Evolutionary conservation across 306 rosid genomes (phyloP), one percentile per base, ranked within the genome.

Genomic region (Vicia faba): DNA sequence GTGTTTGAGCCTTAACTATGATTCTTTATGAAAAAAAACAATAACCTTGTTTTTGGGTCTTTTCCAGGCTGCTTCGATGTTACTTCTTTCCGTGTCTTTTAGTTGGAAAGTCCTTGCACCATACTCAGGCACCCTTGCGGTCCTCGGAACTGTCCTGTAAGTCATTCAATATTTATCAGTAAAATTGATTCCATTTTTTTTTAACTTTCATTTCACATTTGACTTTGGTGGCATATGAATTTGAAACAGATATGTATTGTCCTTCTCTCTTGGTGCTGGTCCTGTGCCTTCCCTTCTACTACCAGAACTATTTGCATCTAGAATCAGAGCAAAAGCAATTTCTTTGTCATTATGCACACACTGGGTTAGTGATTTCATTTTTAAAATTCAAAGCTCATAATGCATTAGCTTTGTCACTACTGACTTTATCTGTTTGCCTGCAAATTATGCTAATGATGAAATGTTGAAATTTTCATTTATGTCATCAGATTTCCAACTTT

Each of bases 211-310:
- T 54, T 50, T 55, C 43, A 38, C 56, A 35, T 48, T 70, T 70
- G 55, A 64, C 43, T 33, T 51, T 51, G 56, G 12, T 51, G 56
- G 9, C 61, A 56, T 66, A 39, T 63, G 49, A 58, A 72, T 18
- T 79, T 66, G 64, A 28, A 69, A 65, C 91, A 91, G 97, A 33
- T 91, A 91, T 41, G 97, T 91, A 4, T 73, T 91, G 55, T 88
- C 89, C 33, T 91, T 91, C 81, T 86, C 97, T 26, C 93, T 91
- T 77, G 97, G 97, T 53, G 97, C 97, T 7, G 97, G 97, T 59
- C 97, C 97, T 8, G 97, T 91, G 53, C 96, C 97, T 31, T 89
- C 92, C 50, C 97, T 91, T 75, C 96, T 91, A 81, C 88, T 91
- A n/a, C 89, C 97, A 4, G 97, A 91, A 79, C 86, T 91, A 69